Evolutionary conservation across 75 land plant species (phyloP).

Genomic region (Selaginella moellendorffii): DNA sequence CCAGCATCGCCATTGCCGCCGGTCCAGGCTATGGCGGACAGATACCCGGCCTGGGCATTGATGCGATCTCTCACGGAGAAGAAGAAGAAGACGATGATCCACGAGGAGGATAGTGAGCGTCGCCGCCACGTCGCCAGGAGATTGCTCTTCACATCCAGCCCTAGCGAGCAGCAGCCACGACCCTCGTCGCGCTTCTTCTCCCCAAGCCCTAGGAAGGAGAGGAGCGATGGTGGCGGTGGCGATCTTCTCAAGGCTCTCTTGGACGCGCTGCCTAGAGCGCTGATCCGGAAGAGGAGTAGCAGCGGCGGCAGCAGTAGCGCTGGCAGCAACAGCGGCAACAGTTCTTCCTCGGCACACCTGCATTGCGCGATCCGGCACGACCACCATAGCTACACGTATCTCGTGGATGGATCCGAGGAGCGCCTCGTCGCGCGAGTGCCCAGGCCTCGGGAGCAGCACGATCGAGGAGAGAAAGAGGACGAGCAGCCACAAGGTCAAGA

Average conservation of each 20-base stretch:
- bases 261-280: neutral
- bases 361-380: neutral
- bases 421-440: neutral
- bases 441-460: too few species aligned
- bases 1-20: too few species aligned
- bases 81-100: neutral
- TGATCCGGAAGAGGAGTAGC: neutral
- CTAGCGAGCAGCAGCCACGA: neutral
- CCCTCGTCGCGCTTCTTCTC: neutral
- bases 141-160: neutral
- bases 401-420: neutral
- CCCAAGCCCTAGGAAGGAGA: too few species aligned
- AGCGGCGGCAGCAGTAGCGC: neutral
- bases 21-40: neutral
- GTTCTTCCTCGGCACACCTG: neutral
- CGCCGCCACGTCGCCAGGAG: neutral
- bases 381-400: neutral
- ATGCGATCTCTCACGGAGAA: neutral
- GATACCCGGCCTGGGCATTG: neutral
- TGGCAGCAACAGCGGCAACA: neutral
- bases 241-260: neutral
- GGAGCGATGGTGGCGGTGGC: neutral
- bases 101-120: neutral
- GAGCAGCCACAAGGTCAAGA: neutral
- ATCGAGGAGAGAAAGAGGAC: too few species aligned